Evolutionary conservation across 371 early-diverging fungal genomes (phyloP), one percentile per base, ranked within the genome.

Genomic region (Gilbertella persicaria): DNA sequence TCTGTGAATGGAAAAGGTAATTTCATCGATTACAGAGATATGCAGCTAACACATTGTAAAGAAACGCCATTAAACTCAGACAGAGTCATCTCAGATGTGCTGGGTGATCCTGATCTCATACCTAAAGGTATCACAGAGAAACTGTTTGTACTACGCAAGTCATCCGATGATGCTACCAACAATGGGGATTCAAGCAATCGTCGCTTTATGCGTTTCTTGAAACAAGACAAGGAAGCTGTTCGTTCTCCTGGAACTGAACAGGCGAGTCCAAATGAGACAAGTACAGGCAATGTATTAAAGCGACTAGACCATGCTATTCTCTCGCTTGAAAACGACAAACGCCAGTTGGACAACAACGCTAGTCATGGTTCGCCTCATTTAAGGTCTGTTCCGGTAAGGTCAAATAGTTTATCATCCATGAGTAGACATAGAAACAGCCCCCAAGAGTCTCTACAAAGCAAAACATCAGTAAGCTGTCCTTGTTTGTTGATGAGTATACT

Each of bases 71-170:
- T 67, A 12, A 9, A 35, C 24, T 3, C 37, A 19, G 21, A 50
- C 1, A 53, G 52, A 23, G 53, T 48, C 10, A 42, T 67, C 17
- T 35, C 38, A 23, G 63, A 58, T 9, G 44, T 56, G 26, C 35
- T 67, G 9, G 56, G 38, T 23, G 60, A 67, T 20, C 9, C 55
- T 2, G 40, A 37, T 0, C 29, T 62, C 14, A 59, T 62, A 19
- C 63, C 67, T 14, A 63, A 62, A 30, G 62, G 58, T n/a, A 53
- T 62, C 1, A 50, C 46, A 30, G 74, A 74, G 41, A 69, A 70
- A 44, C n/a, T 59, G 19, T 71, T 75, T 51, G 62, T 71, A 17
- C 47, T 75, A 35, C 60, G 70, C 12, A 59, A 45, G 47, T 38
- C n/a, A 50, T 24, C n/a, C 17, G 17, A 42, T 47, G 47, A 5